phyloP scores from a whole-genome alignment of 331 rosid species.

The Arachis monticola region DNA sequence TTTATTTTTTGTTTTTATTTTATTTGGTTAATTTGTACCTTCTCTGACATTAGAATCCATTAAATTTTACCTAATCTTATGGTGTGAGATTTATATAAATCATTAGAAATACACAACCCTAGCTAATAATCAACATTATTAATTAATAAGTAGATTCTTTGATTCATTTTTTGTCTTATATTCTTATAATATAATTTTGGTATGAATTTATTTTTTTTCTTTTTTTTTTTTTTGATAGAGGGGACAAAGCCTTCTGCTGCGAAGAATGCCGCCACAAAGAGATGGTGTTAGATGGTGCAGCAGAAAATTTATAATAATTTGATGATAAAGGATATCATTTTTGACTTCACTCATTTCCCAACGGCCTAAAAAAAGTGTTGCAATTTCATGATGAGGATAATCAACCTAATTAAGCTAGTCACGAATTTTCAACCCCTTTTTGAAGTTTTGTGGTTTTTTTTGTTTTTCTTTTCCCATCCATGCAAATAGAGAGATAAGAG shows the following conservation, averaged over 20 bases:
- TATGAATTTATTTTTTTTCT: not conserved
- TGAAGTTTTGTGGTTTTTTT: not conserved
- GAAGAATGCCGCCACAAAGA: slow-evolving; percentile 78
- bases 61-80: too few relatives aligned
- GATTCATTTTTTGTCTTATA: not conserved
- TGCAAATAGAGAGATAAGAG: slow-evolving; percentile 70
- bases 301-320: slow-evolving; percentile 47
- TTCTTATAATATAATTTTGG: not conserved
- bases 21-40: too few relatives aligned
- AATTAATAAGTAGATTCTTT: not conserved
- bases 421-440: slow-evolving; percentile 1
- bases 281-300: slow-evolving; percentile 72
- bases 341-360: not conserved
- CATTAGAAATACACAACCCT: not conserved
- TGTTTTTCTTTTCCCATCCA: slow-evolving; percentile 19
- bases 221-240: slow-evolving; percentile 52
- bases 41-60: too few relatives aligned
- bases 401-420: slow-evolving; percentile 9
- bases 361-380: not conserved
- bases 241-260: slow-evolving; percentile 94
- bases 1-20: too few relatives aligned
- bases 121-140: not conserved
- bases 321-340: slow-evolving; percentile 8
- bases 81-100: not conserved
- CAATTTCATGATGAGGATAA: slow-evolving; percentile 34